Conservation (phyloP, 192 early-diverging fungal genomes). For the Coemansia sp. region DNA sequence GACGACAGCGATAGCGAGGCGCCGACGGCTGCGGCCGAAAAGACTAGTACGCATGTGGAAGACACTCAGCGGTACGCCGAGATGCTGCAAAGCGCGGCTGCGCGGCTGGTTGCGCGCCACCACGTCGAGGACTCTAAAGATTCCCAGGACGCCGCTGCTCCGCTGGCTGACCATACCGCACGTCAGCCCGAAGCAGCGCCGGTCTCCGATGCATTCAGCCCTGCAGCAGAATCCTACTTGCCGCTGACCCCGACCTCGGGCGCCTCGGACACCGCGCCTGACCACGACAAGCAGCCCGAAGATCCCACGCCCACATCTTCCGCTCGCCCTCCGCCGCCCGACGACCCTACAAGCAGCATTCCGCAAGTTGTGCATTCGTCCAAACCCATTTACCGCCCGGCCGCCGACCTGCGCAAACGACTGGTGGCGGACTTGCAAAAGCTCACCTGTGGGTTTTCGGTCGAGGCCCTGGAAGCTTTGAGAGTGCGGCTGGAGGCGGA, state of each 20-base stretch:
- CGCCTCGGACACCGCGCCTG: background rate
- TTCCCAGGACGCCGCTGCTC: too few species aligned
- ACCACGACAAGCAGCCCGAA: background rate
- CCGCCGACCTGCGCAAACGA: background rate
- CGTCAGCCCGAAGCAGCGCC: background rate
- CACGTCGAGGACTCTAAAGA: background rate
- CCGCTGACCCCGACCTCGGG: background rate
- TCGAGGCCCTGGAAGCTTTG: conserved; percentile 10
- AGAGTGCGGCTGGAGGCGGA: conserved; percentile 4
- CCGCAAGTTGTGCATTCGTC: background rate
- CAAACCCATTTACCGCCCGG: background rate
- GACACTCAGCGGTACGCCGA: background rate
- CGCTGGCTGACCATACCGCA: too few species aligned
- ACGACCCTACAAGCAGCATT: background rate
- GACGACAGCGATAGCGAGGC: background rate
- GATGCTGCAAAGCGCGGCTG: background rate
- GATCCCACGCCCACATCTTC: background rate
- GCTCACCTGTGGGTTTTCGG: background rate
- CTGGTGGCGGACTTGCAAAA: background rate
- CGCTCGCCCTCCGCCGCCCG: background rate
- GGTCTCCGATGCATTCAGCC: background rate
- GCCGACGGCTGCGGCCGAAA: background rate
- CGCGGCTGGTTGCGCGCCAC: background rate
- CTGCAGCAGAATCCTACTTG: background rate
- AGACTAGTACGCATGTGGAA: background rate